Conservation (phyloP, 1,284 basidiomycete genomes). For the Cryptococcus maquisensis region DNA sequence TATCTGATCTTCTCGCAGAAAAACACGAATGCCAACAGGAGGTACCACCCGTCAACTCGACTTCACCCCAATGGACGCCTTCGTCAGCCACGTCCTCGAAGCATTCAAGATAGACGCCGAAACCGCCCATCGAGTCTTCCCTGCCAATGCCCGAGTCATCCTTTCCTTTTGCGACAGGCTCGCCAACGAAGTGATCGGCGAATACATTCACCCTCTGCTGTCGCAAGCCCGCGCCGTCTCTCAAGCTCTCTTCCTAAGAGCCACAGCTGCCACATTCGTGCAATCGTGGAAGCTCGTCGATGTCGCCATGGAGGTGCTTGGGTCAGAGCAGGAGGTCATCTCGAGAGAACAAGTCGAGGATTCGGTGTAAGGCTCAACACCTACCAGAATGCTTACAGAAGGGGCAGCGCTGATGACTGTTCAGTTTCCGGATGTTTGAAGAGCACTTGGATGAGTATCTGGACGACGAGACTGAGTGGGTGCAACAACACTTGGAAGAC, state of each 20-base stretch:
- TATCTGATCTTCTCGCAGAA: slow-evolving; percentile 15
- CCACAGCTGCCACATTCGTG: slow-evolving; percentile 81
- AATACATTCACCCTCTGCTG: slow-evolving; percentile 78
- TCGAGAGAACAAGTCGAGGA: slow-evolving; percentile 63
- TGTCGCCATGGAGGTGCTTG: slow-evolving; percentile 55
- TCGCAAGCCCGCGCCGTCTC: slow-evolving; percentile 71
- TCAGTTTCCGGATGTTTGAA: slow-evolving; percentile 87
- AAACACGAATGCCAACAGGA: slow-evolving; percentile 29
- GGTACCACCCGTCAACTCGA: slow-evolving; percentile 54
- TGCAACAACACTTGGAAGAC: slow-evolving; percentile 67
- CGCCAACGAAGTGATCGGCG: slow-evolving; percentile 60
- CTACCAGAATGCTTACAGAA: not conserved
- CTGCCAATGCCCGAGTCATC: slow-evolving; percentile 53
- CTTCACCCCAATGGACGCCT: slow-evolving; percentile 89
- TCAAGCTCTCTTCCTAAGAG: slow-evolving; percentile 70
- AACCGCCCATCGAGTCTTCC: slow-evolving; percentile 79
- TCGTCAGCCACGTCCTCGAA: slow-evolving; percentile 67
- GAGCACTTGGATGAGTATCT: slow-evolving; percentile 94
- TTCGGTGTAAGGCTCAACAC: slow-evolving; percentile 61
- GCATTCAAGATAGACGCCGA: slow-evolving; percentile 70
- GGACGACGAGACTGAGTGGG: slow-evolving; percentile 81
- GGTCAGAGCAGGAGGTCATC: slow-evolving; percentile 36
- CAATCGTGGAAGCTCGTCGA: slow-evolving; percentile 85
- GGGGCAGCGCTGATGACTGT: not conserved
- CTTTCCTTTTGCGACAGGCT: slow-evolving; percentile 43